Evolutionary conservation across 805 yeast species (phyloP), one percentile per base, ranked within the genome.

Genomic region (Sugiyamaella marilandica): DNA sequence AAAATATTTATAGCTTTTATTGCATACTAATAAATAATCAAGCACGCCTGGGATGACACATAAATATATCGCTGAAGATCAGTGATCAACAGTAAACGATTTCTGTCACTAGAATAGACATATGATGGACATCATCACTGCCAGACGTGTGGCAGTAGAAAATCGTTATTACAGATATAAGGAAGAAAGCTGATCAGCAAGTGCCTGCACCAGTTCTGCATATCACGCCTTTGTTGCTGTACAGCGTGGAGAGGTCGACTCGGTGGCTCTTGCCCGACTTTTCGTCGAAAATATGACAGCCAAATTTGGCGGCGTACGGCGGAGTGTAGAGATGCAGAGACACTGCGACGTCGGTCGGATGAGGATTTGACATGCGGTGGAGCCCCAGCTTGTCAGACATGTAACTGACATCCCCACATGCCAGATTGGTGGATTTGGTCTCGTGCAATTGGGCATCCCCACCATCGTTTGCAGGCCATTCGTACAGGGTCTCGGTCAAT

Each of bases 281-380:
- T 37, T 74, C 74, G 59, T 81, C 84, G 59, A 62, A 72, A 8
- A 71, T 63, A 52, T 65, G 61, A 62, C 75, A 72, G 26, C 75
- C 75, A 34, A 59, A 78, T 64, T 78, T 72, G 49, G 82, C 70
- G 3, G 89, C 91, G 65, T 83, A 83, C 8, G 91, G 89, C 5
- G 91, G 90, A 5, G 90, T 83, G 69, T 85, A 85, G 50, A 85
- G 73, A 66, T 85, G 91, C 65, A 85, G 73, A 41, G 86, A 78
- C 13, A 85, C 80, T 10, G 87, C 81, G 19, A 71, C 66, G 36
- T 72, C 73, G 18, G 69, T 63, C 0, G 70, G 63, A 16, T 49
- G 48, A 5, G 75, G 75, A 63, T 85, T 85, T 41, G 73, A 67
- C 63, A 85, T 83, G 57, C 78, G 72, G 68, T 85, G 92, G 52